phyloP scores from a whole-genome alignment of 2,329 filamentous ascomycete genomes.

The Ophiognomonia clavigignenti-juglandacearum region DNA sequence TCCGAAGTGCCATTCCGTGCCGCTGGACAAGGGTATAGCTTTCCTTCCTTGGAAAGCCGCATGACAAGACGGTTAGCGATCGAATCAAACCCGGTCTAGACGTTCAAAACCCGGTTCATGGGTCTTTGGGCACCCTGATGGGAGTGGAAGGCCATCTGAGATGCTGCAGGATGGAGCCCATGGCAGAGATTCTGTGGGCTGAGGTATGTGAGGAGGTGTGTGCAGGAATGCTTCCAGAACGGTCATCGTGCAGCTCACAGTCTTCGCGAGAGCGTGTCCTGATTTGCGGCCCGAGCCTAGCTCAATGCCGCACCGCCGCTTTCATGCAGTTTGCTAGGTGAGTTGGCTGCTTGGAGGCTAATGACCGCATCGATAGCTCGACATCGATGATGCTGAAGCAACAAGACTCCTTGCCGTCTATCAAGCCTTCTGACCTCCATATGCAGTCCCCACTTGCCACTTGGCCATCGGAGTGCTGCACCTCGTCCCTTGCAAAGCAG shows the following conservation, averaged over 20 bases:
- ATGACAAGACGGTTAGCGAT: neutral
- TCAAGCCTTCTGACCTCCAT: neutral
- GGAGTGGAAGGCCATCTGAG: neutral
- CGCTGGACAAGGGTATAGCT: neutral
- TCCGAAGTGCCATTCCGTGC: neutral
- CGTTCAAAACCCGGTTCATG: neutral
- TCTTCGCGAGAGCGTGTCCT: neutral
- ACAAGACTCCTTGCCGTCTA: neutral
- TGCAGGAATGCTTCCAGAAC: neutral
- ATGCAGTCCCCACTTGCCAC: neutral
- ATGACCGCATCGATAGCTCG: neutral
- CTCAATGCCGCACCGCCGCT: neutral
- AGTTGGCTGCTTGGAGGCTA: neutral
- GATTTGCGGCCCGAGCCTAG: neutral
- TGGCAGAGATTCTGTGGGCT: neutral
- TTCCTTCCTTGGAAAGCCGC: neutral
- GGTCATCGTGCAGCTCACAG: neutral
- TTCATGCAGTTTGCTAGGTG: neutral
- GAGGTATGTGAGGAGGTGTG: neutral
- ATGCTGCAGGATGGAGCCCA: neutral
- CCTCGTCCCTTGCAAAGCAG: too few species aligned
- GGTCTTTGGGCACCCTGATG: too few species aligned
- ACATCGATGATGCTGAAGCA: neutral
- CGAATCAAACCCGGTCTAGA: neutral
- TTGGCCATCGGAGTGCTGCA: too few species aligned